Conservation (phyloP, 257 asterid species). For the Solanum chiquidenum region DNA sequence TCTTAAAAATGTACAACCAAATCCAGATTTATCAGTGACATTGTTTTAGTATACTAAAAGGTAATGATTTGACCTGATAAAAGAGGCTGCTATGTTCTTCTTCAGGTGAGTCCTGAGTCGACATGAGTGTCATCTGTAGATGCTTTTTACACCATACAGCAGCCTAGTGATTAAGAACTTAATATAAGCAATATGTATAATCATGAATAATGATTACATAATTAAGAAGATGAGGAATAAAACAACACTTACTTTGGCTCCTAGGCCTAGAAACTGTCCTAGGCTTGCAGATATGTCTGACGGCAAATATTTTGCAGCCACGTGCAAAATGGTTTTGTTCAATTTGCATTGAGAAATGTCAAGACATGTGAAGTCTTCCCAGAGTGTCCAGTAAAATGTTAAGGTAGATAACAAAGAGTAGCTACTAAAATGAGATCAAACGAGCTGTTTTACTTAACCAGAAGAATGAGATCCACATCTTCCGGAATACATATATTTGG, state of each 20-base stretch:
- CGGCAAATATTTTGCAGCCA: constrained; percentile 55
- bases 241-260: constrained; percentile 44
- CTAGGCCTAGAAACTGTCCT: constrained; percentile 51
- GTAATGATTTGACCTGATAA: constrained; percentile 52
- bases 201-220: not conserved
- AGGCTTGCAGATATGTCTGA: constrained; percentile 53
- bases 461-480: not conserved
- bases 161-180: constrained; percentile 35
- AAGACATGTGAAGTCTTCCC: constrained; percentile 92
- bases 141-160: constrained; percentile 83
- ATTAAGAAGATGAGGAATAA: not conserved
- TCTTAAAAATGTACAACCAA: not conserved
- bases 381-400: constrained; percentile 42
- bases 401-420: constrained; percentile 23
- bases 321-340: constrained; percentile 64
- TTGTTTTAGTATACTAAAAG: not conserved
- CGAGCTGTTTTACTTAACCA: not conserved
- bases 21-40: not conserved
- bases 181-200: not conserved
- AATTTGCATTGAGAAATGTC: constrained; percentile 83
- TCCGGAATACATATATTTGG: not conserved
- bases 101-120: constrained; percentile 82
- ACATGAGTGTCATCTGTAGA: constrained; percentile 86
- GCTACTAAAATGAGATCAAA: not conserved
- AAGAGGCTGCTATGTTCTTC: constrained; percentile 76